phyloP scores from a whole-genome alignment of 257 asterid genomes.

The Cynanchum wilfordii region DNA sequence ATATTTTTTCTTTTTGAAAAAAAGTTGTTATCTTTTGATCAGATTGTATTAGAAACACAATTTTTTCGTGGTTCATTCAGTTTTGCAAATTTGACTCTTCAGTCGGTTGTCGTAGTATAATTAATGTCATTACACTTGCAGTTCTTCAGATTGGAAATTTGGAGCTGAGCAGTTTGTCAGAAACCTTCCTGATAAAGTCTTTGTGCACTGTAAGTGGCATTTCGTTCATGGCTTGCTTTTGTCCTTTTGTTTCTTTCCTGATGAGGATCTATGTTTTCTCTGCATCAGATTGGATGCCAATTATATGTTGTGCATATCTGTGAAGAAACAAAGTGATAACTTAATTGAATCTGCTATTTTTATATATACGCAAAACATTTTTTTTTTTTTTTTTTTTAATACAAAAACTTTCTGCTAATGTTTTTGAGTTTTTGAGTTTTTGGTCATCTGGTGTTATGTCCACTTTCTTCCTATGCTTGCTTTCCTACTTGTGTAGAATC shows the following conservation, averaged over 20 bases:
- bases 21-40: too few relatives aligned
- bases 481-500: not conserved
- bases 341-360: too few relatives aligned
- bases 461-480: not conserved
- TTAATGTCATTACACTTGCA: constrained; percentile 26
- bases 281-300: too few relatives aligned
- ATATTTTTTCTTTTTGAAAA: too few relatives aligned
- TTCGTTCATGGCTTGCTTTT: not conserved
- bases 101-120: constrained; percentile 7
- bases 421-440: not conserved
- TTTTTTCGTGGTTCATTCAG: not conserved
- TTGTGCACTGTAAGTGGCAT: constrained; percentile 72
- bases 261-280: not conserved
- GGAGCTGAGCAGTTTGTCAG: constrained; percentile 79
- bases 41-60: not conserved
- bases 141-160: constrained; percentile 82
- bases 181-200: constrained; percentile 79
- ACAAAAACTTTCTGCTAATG: not conserved
- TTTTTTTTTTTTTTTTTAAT: too few relatives aligned
- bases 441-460: not conserved
- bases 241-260: not conserved
- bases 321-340: not conserved
- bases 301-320: not conserved
- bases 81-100: not conserved
- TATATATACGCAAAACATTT: not conserved